A percentile compares a stretch with the other conserved stretches of the same genome.
phyloP scores from a whole-genome alignment of 208 protist genomes.

The Trypanosoma grayi region DNA sequence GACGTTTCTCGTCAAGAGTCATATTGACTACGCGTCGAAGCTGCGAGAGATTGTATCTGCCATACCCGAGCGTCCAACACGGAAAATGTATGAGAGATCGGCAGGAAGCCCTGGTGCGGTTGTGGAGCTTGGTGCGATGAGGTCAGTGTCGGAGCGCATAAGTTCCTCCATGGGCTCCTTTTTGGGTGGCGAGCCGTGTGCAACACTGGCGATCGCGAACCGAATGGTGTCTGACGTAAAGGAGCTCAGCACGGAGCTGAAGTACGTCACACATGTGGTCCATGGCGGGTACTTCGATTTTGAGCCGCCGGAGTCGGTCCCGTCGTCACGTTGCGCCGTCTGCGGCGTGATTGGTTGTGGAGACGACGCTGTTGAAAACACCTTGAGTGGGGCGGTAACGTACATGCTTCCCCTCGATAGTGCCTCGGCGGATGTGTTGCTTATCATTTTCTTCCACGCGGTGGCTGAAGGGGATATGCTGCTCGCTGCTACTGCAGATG shows the following conservation, averaged over 20 bases:
- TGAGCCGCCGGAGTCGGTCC: constrained; percentile 17
- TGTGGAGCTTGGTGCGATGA: neutral
- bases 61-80: constrained; percentile 11
- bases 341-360: constrained; percentile 8
- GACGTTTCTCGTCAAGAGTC: constrained; percentile 49
- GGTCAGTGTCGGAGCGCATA: constrained; percentile 7
- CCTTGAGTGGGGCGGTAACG: neutral
- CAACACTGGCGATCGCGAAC: constrained; percentile 19
- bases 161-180: constrained; percentile 6
- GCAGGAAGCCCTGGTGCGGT: constrained; percentile 14
- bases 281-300: constrained; percentile 16
- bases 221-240: constrained; percentile 11
- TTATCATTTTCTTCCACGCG: constrained; percentile 6
- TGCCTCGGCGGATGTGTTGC: neutral
- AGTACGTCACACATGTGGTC: neutral
- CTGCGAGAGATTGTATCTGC: constrained; percentile 47
- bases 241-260: constrained; percentile 1
- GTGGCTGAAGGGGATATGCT: neutral
- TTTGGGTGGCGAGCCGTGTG: neutral
- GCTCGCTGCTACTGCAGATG: neutral
- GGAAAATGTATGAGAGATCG: constrained; percentile 15
- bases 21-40: constrained; percentile 60
- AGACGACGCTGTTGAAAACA: neutral
- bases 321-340: constrained; percentile 4
- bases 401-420: constrained; percentile 3